Conservation (phyloP, 306 rosid genomes). For the Morella rubra region DNA sequence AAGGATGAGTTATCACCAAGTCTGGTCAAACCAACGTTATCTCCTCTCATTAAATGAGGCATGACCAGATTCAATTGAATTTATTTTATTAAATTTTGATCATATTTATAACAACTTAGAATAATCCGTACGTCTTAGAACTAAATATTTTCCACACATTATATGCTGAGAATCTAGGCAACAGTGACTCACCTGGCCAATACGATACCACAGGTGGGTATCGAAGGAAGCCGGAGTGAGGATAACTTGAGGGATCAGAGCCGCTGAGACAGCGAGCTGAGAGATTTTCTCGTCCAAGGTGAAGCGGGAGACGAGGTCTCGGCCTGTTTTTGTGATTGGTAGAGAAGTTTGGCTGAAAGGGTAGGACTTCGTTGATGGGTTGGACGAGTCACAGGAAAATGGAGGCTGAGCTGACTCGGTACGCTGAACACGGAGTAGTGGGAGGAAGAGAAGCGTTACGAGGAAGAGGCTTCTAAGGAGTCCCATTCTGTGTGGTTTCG, state of each 20-base stretch:
- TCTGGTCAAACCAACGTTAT: too few species aligned
- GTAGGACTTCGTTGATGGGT: constrained; percentile 54
- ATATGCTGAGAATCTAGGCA: too few species aligned
- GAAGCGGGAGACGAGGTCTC: constrained; percentile 77
- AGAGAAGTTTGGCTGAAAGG: constrained; percentile 72
- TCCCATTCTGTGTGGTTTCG: constrained; percentile 16
- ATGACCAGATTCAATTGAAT: too few species aligned
- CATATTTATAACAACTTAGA: too few species aligned
- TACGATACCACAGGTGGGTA: constrained; percentile 68
- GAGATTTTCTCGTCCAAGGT: constrained; percentile 84
- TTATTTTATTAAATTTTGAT: too few species aligned
- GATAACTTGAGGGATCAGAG: constrained; percentile 93
- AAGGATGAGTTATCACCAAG: too few species aligned
- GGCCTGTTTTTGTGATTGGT: constrained; percentile 42
- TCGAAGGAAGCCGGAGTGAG: constrained; percentile 79
- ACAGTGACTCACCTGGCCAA: constrained; percentile 47
- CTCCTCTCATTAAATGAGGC: too few species aligned
- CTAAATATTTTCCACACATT: background rate
- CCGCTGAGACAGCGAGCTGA: constrained; percentile 77
- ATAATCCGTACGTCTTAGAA: constrained; percentile 53
- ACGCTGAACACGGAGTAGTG: background rate
- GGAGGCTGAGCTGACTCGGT: constrained; percentile 56
- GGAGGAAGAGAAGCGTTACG: background rate
- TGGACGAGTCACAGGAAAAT: constrained; percentile 70
- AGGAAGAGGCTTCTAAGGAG: constrained; percentile 8